These are phyloP conservation scores for Penicillium soppii DNA, from an alignment of 495 filamentous ascomycete genomes.

Conservation along the genomic window DNA sequence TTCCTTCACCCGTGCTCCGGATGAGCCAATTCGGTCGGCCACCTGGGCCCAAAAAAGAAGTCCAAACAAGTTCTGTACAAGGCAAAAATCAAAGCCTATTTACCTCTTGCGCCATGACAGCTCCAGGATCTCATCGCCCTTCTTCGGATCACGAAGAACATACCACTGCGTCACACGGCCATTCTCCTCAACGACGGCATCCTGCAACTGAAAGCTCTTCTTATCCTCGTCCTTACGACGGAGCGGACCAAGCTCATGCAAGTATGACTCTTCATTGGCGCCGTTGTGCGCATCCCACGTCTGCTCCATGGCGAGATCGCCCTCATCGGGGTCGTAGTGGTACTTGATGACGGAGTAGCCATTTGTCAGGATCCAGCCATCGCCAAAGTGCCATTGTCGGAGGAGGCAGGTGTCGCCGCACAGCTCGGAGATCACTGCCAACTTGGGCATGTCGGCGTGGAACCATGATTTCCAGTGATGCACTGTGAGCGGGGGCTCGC, in stretches of 20 bases:
- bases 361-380: constrained; percentile 57
- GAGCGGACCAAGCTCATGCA: constrained; percentile 44
- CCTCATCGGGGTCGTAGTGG: constrained; percentile 30
- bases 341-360: constrained; percentile 56
- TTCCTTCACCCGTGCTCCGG: constrained; percentile 20
- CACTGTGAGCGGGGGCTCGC: constrained; percentile 49
- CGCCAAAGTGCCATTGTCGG: constrained; percentile 55
- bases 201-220: constrained; percentile 33
- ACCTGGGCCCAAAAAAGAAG: not conserved
- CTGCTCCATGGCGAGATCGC: constrained; percentile 42
- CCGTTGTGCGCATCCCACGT: constrained; percentile 47
- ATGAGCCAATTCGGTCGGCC: constrained; percentile 10
- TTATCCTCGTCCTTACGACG: constrained; percentile 41
- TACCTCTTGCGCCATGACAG: constrained; percentile 41
- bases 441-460: constrained; percentile 50
- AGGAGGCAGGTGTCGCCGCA: constrained; percentile 58
- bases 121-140: constrained; percentile 40
- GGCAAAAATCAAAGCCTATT: constrained; percentile 5
- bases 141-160: constrained; percentile 31
- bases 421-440: constrained; percentile 47
- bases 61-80: constrained; percentile 10
- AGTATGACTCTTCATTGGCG: constrained; percentile 36
- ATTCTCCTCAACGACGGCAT: constrained; percentile 30
- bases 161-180: constrained; percentile 41
- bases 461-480: constrained; percentile 63